Base-by-base conservation (phyloP, 23 red algal genomes). In the Agarophyton chilense region DNA sequence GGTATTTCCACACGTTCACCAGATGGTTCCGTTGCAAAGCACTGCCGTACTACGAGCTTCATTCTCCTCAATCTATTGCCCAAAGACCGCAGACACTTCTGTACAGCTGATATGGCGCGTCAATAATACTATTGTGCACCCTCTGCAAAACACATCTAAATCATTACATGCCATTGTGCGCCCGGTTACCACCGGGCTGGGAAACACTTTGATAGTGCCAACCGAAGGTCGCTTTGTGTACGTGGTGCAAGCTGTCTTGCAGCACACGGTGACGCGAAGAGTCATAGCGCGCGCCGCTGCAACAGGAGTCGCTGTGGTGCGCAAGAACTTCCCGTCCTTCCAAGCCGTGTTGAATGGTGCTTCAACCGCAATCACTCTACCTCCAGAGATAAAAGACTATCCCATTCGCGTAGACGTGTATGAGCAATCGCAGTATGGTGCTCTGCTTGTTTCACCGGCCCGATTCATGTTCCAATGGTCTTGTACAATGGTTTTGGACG, bases 61-160 rank as follows among this genome's bases (percentile, higher is more conserved):
- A 28, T 16, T 74, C 22, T 74, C 68, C 24, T 29, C 41, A 47
- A 43, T 21, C 1, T 26, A 74, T 39, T 74, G 68, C 68, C 1
- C 68, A 25, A 29, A 43, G 4, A 74, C 68, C 32, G n/a, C 17
- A 1, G 25, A 25, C 22, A 74, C 68, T 4, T 24, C 68, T 29
- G 43, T 74, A 10, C 68, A 49, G n/a, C 38, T 74, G 2, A 74
- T 74, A 74, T 74, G 68, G 68, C 39, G 68, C 0, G 68, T 74
- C 40, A 74, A 74, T 74, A 74, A 74, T 18, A 74, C 68, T 39
- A 74, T 74, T 74, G 68, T 74, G 12, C 68, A 74, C 9, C 68
- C 68, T 31, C n/a, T 74, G 68, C 24, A 6, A 49, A 74, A 74
- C 41, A 29, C 68, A 8, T 74, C 68, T 5, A 10, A 6, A 28